phyloP scores from a whole-genome alignment of 2,329 filamentous ascomycete species.

The Fusarium euwallaceae region DNA sequence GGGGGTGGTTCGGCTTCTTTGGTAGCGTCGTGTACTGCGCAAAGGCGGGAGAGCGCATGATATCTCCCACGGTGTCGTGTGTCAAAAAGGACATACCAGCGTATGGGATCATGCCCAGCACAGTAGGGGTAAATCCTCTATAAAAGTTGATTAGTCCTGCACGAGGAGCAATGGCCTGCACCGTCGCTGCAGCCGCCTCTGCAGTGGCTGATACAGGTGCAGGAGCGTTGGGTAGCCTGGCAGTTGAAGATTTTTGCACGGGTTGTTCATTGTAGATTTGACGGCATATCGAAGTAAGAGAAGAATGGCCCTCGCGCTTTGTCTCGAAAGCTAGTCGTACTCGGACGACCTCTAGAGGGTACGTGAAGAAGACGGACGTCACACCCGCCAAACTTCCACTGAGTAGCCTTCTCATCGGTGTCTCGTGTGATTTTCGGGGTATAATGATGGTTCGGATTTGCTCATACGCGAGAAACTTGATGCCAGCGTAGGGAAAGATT shows the following conservation, averaged over 20 bases:
- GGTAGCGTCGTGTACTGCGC: slow-evolving; percentile 82
- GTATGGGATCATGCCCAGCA: slow-evolving; percentile 96
- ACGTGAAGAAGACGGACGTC: slow-evolving; percentile 95
- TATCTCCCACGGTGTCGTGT: slow-evolving; percentile 89
- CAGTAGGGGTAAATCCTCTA: slow-evolving; percentile 89
- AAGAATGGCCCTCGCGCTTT: slow-evolving; percentile 77
- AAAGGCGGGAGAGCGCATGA: slow-evolving; percentile 78
- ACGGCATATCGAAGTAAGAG: slow-evolving; percentile 80
- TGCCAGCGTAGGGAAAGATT: slow-evolving; percentile 97
- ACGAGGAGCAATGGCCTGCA: slow-evolving; percentile 65
- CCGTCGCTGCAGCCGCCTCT: slow-evolving; percentile 57
- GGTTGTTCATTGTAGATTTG: slow-evolving; percentile 88
- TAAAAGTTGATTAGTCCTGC: slow-evolving; percentile 91
- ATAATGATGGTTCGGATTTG: slow-evolving; percentile 90
- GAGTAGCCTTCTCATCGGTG: slow-evolving; percentile 79
- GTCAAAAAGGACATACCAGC: slow-evolving; percentile 96
- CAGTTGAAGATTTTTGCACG: slow-evolving; percentile 50
- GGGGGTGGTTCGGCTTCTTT: slow-evolving; percentile 64
- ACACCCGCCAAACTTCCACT: slow-evolving; percentile 84
- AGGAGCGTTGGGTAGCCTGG: slow-evolving; percentile 47
- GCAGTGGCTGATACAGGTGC: slow-evolving; percentile 52
- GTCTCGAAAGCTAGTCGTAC: slow-evolving; percentile 97
- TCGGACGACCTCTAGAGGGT: slow-evolving; percentile 91
- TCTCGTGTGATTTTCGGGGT: slow-evolving; percentile 79
- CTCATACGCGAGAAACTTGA: slow-evolving; percentile 98